Conservation (phyloP, 331 rosid genomes). For the Arachis monticola region DNA sequence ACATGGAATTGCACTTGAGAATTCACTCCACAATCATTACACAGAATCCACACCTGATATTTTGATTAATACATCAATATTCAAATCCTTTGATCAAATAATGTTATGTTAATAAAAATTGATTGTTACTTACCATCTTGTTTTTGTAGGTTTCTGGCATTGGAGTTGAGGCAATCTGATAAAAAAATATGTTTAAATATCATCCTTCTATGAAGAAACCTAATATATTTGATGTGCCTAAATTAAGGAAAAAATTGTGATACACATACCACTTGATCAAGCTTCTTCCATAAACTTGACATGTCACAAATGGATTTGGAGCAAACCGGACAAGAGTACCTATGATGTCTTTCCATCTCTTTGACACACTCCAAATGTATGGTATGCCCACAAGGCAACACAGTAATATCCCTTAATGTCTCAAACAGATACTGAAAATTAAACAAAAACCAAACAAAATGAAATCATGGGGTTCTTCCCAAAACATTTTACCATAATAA, state of each 20-base stretch:
- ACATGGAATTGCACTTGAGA: conserved; percentile 64
- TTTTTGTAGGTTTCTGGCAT: conserved; percentile 60
- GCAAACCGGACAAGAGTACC: conserved; percentile 78
- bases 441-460: conserved; percentile 9
- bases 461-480: conserved; percentile 23
- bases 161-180: conserved; percentile 68
- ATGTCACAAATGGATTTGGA: conserved; percentile 74
- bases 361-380: conserved; percentile 68
- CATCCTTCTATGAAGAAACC: conserved; percentile 30
- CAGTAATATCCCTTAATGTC: conserved; percentile 52
- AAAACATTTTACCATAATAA: neutral
- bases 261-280: conserved; percentile 65
- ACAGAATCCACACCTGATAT: conserved; percentile 74
- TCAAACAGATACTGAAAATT: conserved; percentile 72
- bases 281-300: conserved; percentile 66
- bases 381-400: conserved; percentile 75
- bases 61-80: neutral
- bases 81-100: neutral
- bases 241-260: neutral
- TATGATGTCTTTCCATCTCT: conserved; percentile 66
- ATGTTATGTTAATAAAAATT: too few relatives aligned
- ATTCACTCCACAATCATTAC: conserved; percentile 81
- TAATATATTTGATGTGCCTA: neutral
- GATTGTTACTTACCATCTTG: conserved; percentile 56
- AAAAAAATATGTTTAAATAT: conserved; percentile 28